Base-by-base conservation (phyloP, 495 filamentous ascomycete species). In the Penicillium paradoxum region DNA sequence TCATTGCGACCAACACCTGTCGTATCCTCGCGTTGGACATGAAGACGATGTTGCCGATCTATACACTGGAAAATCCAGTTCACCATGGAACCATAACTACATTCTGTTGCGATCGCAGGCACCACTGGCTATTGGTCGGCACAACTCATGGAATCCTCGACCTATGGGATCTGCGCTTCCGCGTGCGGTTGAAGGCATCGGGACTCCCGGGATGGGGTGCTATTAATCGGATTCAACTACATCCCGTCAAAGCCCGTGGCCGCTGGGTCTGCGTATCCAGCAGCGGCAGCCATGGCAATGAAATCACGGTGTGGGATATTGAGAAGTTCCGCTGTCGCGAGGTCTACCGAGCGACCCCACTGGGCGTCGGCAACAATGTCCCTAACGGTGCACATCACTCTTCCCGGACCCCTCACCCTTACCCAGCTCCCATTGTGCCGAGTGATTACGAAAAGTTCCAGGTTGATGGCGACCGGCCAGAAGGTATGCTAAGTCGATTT, bases 121-220 rank as follows among this genome's bases (percentile, higher is more conserved):
- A 86, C 43, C 88, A 88, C 57, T 99, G 95, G 95, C 74, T 99
- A 4, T 73, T 95, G 6, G 69, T 97, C 4, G 93, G 91, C 29
- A 97, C 95, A 0, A 89, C 91, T 6, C 91, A 97, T 59, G 95
- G 95, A 3, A 84, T 97, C 41, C 73, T 99, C 7, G 88, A 95
- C 59, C 76, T 99, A 15, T 99, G 95, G 93, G 95, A 99, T 65
- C 80, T 99, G 14, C 87, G 95, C 14, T 99, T 97, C 72, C 86
- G 82, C 46, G 78, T 96, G 44, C 83, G 90, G 14, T 69, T 96
- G 25, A 91, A 88, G 68, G 87, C 84, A 6, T 97, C 91, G 92
- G 90, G 88, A 18, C 79, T 99, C 8, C 84, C 89, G 2, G 88
- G 88, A 25, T 87, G 85, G 59, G 81, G 85, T 7, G 76, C 88